Conservation (phyloP, 164 flowering plant genomes). For the Magnolia kwangsiensis region DNA sequence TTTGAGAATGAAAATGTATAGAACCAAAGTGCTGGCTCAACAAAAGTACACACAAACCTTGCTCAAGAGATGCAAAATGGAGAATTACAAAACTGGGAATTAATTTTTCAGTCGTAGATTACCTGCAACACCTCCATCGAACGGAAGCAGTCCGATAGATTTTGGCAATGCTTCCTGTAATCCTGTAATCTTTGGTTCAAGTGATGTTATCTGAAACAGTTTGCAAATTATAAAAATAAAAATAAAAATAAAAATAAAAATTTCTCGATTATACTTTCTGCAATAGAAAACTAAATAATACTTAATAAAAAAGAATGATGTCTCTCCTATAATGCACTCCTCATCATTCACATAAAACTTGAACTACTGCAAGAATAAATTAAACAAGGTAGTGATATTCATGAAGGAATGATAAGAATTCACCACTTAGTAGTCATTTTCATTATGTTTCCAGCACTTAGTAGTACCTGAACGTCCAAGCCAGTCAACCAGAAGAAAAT, state of each 20-base stretch:
- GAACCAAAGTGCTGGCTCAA: background rate
- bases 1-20: background rate
- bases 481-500: too few species aligned
- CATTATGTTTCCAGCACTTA: background rate
- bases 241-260: background rate
- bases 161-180: conserved; percentile 92
- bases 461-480: too few species aligned
- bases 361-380: too few species aligned
- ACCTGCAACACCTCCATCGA: conserved; percentile 98
- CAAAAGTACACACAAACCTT: too few species aligned
- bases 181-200: conserved; percentile 83
- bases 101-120: background rate
- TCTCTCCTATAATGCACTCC: background rate
- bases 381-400: background rate
- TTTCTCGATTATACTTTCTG: background rate
- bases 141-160: conserved; percentile 89
- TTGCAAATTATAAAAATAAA: background rate
- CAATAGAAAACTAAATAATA: background rate
- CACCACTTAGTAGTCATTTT: background rate
- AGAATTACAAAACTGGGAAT: background rate
- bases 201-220: conserved; percentile 55
- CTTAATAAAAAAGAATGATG: background rate
- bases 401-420: background rate
- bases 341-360: too few species aligned
- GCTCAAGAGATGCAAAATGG: background rate